phyloP scores from a whole-genome alignment of 2,329 filamentous ascomycete species.

The Botrytis porri region DNA sequence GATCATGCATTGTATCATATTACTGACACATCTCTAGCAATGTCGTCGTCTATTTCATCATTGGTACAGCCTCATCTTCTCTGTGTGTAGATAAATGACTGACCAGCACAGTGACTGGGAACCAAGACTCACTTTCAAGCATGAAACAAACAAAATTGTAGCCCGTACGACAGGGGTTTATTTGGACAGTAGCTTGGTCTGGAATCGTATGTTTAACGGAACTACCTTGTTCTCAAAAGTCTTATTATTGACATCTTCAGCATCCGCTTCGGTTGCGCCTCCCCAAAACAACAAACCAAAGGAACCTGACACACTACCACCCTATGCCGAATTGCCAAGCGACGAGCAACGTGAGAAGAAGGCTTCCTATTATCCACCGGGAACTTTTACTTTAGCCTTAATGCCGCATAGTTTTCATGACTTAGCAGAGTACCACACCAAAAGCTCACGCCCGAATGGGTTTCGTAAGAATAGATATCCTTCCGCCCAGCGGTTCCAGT shows the following conservation, averaged over 20 bases:
- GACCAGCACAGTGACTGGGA: conserved; percentile 49
- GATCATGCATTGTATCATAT: not conserved
- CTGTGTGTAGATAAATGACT: not conserved
- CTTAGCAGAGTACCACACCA: conserved; percentile 49
- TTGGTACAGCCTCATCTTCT: not conserved
- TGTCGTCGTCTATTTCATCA: not conserved
- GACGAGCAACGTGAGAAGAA: conserved; percentile 59
- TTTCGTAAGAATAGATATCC: not conserved
- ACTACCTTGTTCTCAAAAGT: not conserved
- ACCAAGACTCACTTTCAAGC: conserved; percentile 52
- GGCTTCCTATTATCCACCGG: conserved; percentile 49
- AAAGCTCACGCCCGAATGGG: not conserved
- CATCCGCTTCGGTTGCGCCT: not conserved
- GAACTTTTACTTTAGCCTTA: conserved; percentile 54
- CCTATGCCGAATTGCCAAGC: conserved; percentile 50
- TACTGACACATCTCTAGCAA: conserved; percentile 7
- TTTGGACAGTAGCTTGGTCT: conserved; percentile 50
- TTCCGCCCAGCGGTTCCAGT: not conserved
- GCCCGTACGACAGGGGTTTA: conserved; percentile 52
- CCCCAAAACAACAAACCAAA: conserved; percentile 11
- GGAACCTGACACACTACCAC: conserved; percentile 48
- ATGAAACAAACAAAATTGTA: conserved; percentile 51
- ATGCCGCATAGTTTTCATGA: conserved; percentile 53
- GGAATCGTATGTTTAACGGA: conserved; percentile 48
- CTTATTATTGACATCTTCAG: not conserved